Base-by-base conservation (phyloP, 139 green algal genomes). In the Pedinophyceae sp. region DNA sequence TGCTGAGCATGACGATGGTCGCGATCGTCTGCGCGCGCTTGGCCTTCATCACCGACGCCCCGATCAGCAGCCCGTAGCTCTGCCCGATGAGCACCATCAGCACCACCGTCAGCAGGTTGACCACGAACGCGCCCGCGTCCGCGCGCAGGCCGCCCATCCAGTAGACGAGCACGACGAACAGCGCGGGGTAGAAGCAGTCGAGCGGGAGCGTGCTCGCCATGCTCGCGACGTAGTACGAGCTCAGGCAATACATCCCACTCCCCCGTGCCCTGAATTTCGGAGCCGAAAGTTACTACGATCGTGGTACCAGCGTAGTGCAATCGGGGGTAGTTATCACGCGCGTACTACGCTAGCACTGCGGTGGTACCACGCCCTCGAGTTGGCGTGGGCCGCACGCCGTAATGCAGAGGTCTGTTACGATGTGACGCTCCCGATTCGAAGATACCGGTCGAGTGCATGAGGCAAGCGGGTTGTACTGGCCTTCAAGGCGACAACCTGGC, bases 211-310 rank as follows among this genome's bases (percentile, higher is more conserved):
- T 76, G 3, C 63, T 69, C 4, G 52, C 26, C 2, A 65, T 78
- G 22, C 75, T 66, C 1, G 85, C 73, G 27, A 80, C 26, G 75
- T 88, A 94, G 73, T 85, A 93, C 4, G 83, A 76, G 10, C 66
- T 81, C 29, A 93, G 60, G 5, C 75, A 59, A 72, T 93, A 93
- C 86, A 93, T 93, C 48, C 47, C 25, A 19, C 40, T 48, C 40
- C 18, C 19, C 40, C n/a, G n/a, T n/a, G n/a, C n/a, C n/a, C n/a
- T n/a, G n/a, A n/a, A n/a, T n/a, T n/a, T n/a, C n/a, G n/a, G n/a
- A n/a, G n/a, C n/a, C n/a, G n/a, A n/a, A n/a, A n/a, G n/a, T n/a
- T n/a, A n/a, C n/a, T n/a, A n/a, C n/a, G n/a, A n/a, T n/a, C n/a
- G n/a, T n/a, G n/a, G n/a, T n/a, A n/a, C n/a, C n/a, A n/a, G n/a